Base-by-base conservation (phyloP, 495 filamentous ascomycete genomes). In the Pyrenopolyporus hunteri region DNA sequence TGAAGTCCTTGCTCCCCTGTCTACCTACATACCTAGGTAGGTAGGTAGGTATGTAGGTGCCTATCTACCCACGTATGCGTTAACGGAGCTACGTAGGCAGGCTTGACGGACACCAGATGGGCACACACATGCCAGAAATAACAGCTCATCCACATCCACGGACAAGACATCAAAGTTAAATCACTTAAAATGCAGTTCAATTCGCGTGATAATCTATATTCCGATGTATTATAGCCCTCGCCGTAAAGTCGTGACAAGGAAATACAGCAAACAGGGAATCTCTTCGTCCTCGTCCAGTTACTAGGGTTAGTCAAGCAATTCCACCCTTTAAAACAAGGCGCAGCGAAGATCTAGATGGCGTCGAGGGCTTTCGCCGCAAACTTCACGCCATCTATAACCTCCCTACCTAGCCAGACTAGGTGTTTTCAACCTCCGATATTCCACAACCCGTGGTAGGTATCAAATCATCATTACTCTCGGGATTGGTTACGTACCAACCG, bases 171-270 rank as follows among this genome's bases (percentile, higher is more conserved):
- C n/a, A n/a, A 39, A 35, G 5, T 7, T 33, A 1, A 39, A 19
- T 57, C 52, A 37, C 52, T 20, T 52, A 49, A 53, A 57, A 42
- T 48, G 26, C 32, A 49, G 33, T 53, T 64, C 49, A 53, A 57
- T 53, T 67, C 47, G 53, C 49, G 53, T 63, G 48, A 23, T 65
- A 29, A 26, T 66, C 59, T 67, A 66, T 66, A 67, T 67, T 63
- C 59, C 64, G 26, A 44, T 61, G 47, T 67, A 76, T 73, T 76
- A 74, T 69, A 69, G 69, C 66, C 73, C 73, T 71, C 63, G 73
- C 73, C 73, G 47, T 74, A 70, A 73, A 76, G 57, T 74, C 73
- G 67, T 76, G 59, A 74, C 68, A 73, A 63, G 63, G 63, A 64
- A 73, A 49, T 61, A 68, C 71, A 71, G 73, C 66, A 53, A 64